Base-by-base conservation (phyloP, 1,139 yeast species). In the Pichia sp. region DNA sequence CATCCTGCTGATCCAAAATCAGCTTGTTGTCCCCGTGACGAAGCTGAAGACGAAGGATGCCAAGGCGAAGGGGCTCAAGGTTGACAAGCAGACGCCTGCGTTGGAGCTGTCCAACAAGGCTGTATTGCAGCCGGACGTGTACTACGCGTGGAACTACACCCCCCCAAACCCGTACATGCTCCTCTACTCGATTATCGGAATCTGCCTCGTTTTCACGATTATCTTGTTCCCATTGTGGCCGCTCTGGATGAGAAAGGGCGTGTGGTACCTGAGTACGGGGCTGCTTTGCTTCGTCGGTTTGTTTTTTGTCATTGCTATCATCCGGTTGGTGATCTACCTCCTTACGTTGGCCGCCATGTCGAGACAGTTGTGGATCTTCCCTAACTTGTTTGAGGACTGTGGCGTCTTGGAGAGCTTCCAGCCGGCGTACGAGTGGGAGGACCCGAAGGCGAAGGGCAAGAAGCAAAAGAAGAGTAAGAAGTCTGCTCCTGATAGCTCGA, bases 211-310 rank as follows among this genome's bases (percentile, higher is more conserved):
- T 8, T 84, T 93, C 64, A 80, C 89, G 1, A 73, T 90, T 46
- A 89, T 93, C 41, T 78, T 93, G 66, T 95, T 90, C 83, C 99
- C 99, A 59, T 79, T 93, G 65, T 93, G 99, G 99, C 99, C 99
- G 26, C 68, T 77, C 50, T 81, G 84, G 70, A 84, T 93, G 95
- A 86, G 96, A 69, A 78, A 79, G 54, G 96, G 95, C 42, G 97
- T 90, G 42, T 93, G 96, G 87, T 93, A 90, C 70, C 69, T 90
- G 56, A 88, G 97, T 38, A 81, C 92, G 79, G 87, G 80, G 3
- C 72, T 85, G 55, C 73, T 95, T 61, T 93, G 89, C 0, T 72
- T 93, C 51, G 77, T 95, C 54, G 93, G 83, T 8, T 74, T 82
- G 52, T 86, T 93, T 71, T 87, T 93, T 63, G 87, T 73, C 30